These are phyloP conservation scores for Ilyonectria mors-panacis DNA, from an alignment of 2,329 filamentous ascomycete genomes.

Conservation along the genomic window DNA sequence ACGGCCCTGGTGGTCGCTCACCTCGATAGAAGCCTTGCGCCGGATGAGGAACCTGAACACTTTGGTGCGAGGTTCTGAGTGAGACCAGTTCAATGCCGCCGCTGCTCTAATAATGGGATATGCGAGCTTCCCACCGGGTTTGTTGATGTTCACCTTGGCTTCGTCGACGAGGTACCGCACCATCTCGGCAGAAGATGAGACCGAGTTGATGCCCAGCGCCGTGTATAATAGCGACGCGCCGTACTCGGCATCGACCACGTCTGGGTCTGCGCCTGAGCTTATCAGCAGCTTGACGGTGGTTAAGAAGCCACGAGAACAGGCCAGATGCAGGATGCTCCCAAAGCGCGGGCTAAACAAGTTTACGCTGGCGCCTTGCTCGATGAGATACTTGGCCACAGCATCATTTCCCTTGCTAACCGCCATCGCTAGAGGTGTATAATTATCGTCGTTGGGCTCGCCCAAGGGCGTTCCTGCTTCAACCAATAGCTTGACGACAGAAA, in stretches of 20 bases:
- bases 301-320: neutral
- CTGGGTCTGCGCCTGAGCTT: neutral
- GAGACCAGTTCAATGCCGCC: neutral
- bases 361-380: slow-evolving; percentile 4
- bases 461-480: neutral
- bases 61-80: neutral
- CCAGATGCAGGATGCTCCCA: slow-evolving; percentile 15
- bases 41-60: neutral
- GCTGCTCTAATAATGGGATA: slow-evolving; percentile 2
- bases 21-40: neutral
- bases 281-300: neutral
- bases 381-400: slow-evolving; percentile 4
- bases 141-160: slow-evolving; percentile 1
- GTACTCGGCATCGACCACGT: neutral
- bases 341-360: neutral
- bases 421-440: slow-evolving; percentile 9
- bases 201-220: neutral
- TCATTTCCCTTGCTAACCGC: slow-evolving; percentile 2
- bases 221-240: slow-evolving; percentile 2
- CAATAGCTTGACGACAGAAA: neutral
- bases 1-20: neutral
- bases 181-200: neutral
- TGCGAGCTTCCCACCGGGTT: neutral
- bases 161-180: slow-evolving; percentile 2
- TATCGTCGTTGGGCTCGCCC: neutral